Conservation (phyloP, 495 filamentous ascomycete genomes). For the Penicillium diatomitis region DNA sequence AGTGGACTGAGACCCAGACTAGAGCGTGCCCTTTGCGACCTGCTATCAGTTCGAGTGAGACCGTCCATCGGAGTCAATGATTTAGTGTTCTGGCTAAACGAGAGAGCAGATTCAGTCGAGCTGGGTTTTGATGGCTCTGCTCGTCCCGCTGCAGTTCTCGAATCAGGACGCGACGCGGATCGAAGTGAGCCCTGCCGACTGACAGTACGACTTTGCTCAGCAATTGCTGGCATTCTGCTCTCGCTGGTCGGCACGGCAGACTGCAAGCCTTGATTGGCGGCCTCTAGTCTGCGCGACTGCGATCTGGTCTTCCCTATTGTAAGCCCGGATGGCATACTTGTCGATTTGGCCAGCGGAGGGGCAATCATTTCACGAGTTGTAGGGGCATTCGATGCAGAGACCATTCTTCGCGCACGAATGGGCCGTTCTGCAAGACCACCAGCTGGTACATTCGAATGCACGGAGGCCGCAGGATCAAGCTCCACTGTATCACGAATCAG, state of each 20-base stretch:
- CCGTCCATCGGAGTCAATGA: conserved; percentile 12
- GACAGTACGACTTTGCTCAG: conserved; percentile 10
- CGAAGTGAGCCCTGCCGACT: conserved; percentile 13
- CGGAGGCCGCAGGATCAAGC: conserved; percentile 2
- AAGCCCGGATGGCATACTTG: conserved; percentile 24
- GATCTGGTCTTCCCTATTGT: conserved; percentile 39
- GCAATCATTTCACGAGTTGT: conserved; percentile 21
- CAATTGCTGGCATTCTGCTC: conserved; percentile 12
- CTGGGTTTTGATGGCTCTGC: conserved; percentile 7
- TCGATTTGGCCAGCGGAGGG: conserved; percentile 22
- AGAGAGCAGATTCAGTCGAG: conserved; percentile 4
- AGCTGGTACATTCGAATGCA: conserved; percentile 3
- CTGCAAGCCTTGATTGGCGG: conserved; percentile 17
- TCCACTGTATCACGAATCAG: conserved; percentile 15
- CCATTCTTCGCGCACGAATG: conserved; percentile 30
- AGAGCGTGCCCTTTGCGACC: conserved; percentile 29
- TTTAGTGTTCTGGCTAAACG: conserved; percentile 3
- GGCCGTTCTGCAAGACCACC: conserved; percentile 37
- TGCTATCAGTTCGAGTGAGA: conserved; percentile 24
- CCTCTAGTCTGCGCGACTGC: conserved; percentile 35
- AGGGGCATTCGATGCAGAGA: conserved; percentile 28
- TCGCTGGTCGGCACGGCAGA: conserved; percentile 12
- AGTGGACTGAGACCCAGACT: conserved; percentile 32
- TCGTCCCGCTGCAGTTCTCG: conserved; percentile 4
- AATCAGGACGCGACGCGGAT: conserved; percentile 11